Conservation (phyloP, 306 rosid genomes). For the Dalbergia oliveri region DNA sequence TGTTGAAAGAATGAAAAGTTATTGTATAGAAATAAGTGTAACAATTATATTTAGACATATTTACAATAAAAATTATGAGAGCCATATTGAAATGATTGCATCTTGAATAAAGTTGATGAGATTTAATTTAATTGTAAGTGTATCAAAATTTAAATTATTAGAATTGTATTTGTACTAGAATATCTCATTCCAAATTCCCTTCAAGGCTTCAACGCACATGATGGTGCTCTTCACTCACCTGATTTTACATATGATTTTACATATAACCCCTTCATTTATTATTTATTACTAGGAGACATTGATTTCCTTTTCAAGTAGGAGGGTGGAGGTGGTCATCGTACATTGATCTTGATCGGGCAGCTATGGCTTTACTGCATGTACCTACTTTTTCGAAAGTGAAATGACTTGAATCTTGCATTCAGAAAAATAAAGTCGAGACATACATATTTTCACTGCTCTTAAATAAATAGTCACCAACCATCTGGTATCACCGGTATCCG, state of each 20-base stretch:
- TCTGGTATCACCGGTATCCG: background rate
- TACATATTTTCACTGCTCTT: constrained; percentile 26
- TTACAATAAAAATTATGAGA: no score
- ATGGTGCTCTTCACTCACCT: no score
- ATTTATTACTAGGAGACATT: background rate
- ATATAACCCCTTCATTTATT: background rate
- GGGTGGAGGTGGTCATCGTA: background rate
- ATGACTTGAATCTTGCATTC: constrained; percentile 1
- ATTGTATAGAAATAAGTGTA: no score
- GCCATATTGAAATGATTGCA: no score
- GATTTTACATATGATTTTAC: background rate
- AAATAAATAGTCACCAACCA: constrained; percentile 45
- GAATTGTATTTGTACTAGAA: no score
- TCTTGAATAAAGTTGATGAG: no score
- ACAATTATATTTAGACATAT: no score
- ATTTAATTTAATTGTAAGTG: no score
- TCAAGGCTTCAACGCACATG: no score
- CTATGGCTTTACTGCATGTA: constrained; percentile 6
- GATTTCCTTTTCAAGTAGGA: constrained; percentile 27
- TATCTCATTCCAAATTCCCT: no score
- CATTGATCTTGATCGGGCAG: constrained; percentile 5
- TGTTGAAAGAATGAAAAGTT: no score
- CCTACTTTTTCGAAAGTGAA: background rate
- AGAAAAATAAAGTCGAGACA: constrained; percentile 22
- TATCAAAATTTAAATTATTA: no score